These are phyloP conservation scores for Phoenix dactylifera DNA, from an alignment of 176 grass and related monocot species.

Conservation along the genomic window DNA sequence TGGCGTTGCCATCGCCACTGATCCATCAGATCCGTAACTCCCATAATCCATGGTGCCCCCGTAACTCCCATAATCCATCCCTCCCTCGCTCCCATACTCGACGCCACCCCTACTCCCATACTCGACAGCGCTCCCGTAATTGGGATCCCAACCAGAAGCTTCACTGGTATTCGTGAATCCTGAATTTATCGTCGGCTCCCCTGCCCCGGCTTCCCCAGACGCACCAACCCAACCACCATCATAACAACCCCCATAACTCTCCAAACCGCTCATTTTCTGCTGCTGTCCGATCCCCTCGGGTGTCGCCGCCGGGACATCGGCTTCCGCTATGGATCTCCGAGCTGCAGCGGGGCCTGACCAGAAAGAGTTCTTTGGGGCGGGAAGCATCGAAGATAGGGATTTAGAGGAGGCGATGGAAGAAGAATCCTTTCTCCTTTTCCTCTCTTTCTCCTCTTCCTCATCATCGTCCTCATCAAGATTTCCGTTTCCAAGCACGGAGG, in stretches of 20 bases:
- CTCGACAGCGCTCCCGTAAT: slow-evolving; percentile 7
- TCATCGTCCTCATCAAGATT: too few species aligned
- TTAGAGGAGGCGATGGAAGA: too few species aligned
- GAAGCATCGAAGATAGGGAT: slow-evolving; percentile 63
- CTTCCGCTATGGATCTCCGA: slow-evolving; percentile 29
- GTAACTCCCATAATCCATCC: too few species aligned
- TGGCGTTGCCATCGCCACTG: slow-evolving; percentile 1
- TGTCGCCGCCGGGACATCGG: slow-evolving; percentile 21
- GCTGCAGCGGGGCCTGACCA: slow-evolving; percentile 36
- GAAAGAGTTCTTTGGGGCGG: slow-evolving; percentile 66
- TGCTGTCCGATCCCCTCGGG: slow-evolving; percentile 19
- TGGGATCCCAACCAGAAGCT: slow-evolving; percentile 41
- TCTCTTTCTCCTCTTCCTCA: too few species aligned
- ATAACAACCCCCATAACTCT: background rate
- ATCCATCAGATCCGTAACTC: slow-evolving; percentile 25
- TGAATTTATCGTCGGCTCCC: slow-evolving; percentile 20
- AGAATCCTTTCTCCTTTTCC: too few species aligned
- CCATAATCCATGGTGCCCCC: slow-evolving; percentile 10
- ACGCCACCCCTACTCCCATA: slow-evolving; percentile 11
- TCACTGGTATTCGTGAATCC: slow-evolving; percentile 25
- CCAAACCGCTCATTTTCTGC: background rate
- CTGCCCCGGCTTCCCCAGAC: slow-evolving; percentile 12
- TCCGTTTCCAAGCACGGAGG: too few species aligned
- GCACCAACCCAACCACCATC: background rate
- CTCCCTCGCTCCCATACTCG: too few species aligned